Percentiles rank a stretch among this genome's conserved stretches.
phyloP scores from a whole-genome alignment of 75 land plant species.

The Isoetes taiwanensis region DNA sequence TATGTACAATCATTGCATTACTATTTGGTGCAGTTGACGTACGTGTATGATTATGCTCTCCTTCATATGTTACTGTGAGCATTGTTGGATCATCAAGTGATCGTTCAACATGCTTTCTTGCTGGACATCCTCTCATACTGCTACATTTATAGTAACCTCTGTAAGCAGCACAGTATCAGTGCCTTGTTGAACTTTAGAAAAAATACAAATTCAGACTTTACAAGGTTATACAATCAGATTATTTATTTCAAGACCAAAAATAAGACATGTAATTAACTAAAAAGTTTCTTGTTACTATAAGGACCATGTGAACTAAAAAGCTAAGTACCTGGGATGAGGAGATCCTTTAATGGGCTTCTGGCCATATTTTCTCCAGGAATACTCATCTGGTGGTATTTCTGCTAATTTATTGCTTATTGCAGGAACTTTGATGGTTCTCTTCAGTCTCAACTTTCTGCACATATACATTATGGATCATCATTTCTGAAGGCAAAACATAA shows the following conservation, averaged over 20 bases:
- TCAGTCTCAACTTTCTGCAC: constrained; percentile 3
- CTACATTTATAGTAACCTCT: constrained; percentile 40
- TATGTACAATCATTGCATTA: too few relatives aligned
- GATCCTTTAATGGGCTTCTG: constrained; percentile 8
- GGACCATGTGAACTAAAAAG: too few relatives aligned
- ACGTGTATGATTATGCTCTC: constrained; percentile 69
- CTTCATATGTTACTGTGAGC: constrained; percentile 51
- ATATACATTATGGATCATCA: too few relatives aligned
- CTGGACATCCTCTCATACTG: constrained; percentile 35
- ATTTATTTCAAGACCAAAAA: background rate
- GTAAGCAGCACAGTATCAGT: constrained; percentile 4
- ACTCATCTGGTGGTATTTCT: constrained; percentile 3
- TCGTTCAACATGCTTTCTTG: constrained; percentile 35
- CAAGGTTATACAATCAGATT: background rate
- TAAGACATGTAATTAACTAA: background rate
- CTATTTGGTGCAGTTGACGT: too few relatives aligned
- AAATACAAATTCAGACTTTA: background rate
- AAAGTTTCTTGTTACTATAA: background rate
- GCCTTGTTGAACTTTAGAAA: background rate
- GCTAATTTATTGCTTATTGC: constrained; percentile 3
- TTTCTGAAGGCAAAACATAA: too few relatives aligned
- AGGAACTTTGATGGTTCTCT: background rate
- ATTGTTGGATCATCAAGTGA: constrained; percentile 28
- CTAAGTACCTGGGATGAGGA: background rate
- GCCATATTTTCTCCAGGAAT: constrained; percentile 5